A percentile compares a stretch with the other conserved stretches of the same genome.
Conservation (phyloP, 1,139 yeast species). For the Pichia sp. region DNA sequence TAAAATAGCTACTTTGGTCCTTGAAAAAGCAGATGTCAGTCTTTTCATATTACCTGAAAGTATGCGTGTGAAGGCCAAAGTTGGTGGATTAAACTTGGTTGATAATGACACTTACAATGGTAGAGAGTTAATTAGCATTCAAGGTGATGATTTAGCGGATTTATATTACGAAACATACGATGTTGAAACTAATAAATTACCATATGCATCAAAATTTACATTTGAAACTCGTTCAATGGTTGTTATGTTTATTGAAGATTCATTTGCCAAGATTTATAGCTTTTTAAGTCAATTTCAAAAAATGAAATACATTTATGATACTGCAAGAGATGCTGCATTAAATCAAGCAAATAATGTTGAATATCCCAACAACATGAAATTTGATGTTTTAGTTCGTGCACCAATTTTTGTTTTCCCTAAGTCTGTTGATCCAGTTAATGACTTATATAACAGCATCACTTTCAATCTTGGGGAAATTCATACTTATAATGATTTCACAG, state of each 20-base stretch:
- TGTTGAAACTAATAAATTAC: slow-evolving; percentile 39
- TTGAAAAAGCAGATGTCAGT: slow-evolving; percentile 66
- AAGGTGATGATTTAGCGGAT: slow-evolving; percentile 75
- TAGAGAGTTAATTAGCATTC: slow-evolving; percentile 67
- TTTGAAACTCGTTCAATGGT: slow-evolving; percentile 71
- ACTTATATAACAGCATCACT: slow-evolving; percentile 53
- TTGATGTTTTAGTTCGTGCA: slow-evolving; percentile 67
- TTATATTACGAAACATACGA: slow-evolving; percentile 79
- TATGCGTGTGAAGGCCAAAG: slow-evolving; percentile 63
- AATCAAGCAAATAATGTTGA: slow-evolving; percentile 63
- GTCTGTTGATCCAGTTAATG: slow-evolving; percentile 37
- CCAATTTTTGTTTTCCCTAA: slow-evolving; percentile 81
- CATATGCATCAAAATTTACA: slow-evolving; percentile 54
- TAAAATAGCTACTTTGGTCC: slow-evolving; percentile 69
- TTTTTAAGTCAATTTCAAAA: slow-evolving; percentile 70
- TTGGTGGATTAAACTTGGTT: slow-evolving; percentile 74
- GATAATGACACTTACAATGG: slow-evolving; percentile 72
- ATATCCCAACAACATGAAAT: slow-evolving; percentile 54
- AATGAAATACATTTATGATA: slow-evolving; percentile 83
- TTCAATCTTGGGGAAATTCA: slow-evolving; percentile 80
- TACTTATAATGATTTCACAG: slow-evolving; percentile 54
- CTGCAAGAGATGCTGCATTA: slow-evolving; percentile 81
- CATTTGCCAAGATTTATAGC: slow-evolving; percentile 59
- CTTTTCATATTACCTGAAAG: slow-evolving; percentile 69
- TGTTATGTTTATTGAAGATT: slow-evolving; percentile 73